Conservation (phyloP, 768 basidiomycete species). For the Termitomyces sp. region DNA sequence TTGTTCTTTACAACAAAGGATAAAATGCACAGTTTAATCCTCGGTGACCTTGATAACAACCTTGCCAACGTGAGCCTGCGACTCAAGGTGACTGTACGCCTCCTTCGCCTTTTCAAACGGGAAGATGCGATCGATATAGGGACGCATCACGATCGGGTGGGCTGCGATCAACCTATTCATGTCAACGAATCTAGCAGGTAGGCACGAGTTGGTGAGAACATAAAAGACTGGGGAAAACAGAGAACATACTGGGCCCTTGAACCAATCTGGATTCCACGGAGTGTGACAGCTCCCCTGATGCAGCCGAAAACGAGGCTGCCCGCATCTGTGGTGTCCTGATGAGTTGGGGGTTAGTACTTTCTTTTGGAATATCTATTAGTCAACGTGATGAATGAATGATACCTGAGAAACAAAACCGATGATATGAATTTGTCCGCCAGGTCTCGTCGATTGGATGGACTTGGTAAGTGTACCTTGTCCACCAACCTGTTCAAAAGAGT, state of each 20-base stretch:
- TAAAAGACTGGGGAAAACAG: background rate
- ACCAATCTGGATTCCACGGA: slow-evolving; percentile 53
- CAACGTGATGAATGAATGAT: background rate
- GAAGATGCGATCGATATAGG: slow-evolving; percentile 55
- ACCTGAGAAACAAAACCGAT: slow-evolving; percentile 49
- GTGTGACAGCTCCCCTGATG: slow-evolving; percentile 32
- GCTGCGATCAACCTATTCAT: slow-evolving; percentile 46
- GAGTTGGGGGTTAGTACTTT: background rate
- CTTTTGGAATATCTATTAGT: background rate
- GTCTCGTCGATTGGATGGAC: slow-evolving; percentile 31
- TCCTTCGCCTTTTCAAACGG: slow-evolving; percentile 44
- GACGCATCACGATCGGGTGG: slow-evolving; percentile 35
- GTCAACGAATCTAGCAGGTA: slow-evolving; percentile 41
- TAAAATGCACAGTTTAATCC: background rate
- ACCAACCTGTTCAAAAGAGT: slow-evolving; percentile 40
- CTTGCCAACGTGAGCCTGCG: slow-evolving; percentile 58
- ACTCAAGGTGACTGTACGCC: slow-evolving; percentile 49
- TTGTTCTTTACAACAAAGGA: background rate
- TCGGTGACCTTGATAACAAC: slow-evolving; percentile 43
- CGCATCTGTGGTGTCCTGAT: slow-evolving; percentile 19
- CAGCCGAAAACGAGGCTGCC: slow-evolving; percentile 18
- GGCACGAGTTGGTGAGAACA: background rate
- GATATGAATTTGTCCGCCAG: slow-evolving; percentile 39
- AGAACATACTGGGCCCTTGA: slow-evolving; percentile 48
- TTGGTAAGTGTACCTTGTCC: slow-evolving; percentile 46